These are phyloP conservation scores for Lentinus brumalis DNA, from an alignment of 768 basidiomycete genomes.

Conservation along the genomic window DNA sequence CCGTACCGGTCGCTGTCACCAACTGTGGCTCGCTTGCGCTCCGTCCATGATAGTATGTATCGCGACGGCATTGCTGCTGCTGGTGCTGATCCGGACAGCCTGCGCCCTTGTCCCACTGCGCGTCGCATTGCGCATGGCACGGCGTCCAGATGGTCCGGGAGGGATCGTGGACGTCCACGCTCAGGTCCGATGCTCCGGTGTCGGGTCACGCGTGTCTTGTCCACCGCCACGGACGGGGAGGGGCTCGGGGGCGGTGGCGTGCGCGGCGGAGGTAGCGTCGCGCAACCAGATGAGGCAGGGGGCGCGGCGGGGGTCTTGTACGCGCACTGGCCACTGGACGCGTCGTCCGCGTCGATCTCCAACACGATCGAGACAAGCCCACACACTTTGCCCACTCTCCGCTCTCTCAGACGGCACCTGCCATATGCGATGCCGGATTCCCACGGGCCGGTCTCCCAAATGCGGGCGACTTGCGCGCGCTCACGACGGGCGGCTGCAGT, in stretches of 20 bases:
- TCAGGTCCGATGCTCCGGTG: slow-evolving; percentile 18
- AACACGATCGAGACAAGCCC: slow-evolving; percentile 23
- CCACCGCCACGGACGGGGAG: not conserved
- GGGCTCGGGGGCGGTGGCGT: not conserved
- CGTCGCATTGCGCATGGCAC: slow-evolving; percentile 5
- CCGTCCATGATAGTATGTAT: no score
- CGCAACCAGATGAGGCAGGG: slow-evolving; percentile 16
- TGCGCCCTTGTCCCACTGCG: not conserved
- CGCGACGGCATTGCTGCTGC: not conserved
- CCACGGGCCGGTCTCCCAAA: slow-evolving; percentile 1
- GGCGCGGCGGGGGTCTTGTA: not conserved
- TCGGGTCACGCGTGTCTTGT: slow-evolving; percentile 18
- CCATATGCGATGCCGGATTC: not conserved
- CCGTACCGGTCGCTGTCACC: not conserved
- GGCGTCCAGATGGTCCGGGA: slow-evolving; percentile 15
- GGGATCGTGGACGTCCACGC: slow-evolving; percentile 7
- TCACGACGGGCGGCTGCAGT: not conserved
- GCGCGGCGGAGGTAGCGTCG: slow-evolving; percentile 5
- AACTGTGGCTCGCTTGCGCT: not conserved
- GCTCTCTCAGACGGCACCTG: slow-evolving; percentile 2
- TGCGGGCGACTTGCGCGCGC: slow-evolving; percentile 1
- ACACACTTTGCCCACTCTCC: slow-evolving; percentile 12
- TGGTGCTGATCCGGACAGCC: no score
- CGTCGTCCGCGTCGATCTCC: slow-evolving; percentile 13
- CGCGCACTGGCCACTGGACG: not conserved